Base-by-base conservation (phyloP, 352 stramenopile species). In the Blastocystis hominis region DNA sequence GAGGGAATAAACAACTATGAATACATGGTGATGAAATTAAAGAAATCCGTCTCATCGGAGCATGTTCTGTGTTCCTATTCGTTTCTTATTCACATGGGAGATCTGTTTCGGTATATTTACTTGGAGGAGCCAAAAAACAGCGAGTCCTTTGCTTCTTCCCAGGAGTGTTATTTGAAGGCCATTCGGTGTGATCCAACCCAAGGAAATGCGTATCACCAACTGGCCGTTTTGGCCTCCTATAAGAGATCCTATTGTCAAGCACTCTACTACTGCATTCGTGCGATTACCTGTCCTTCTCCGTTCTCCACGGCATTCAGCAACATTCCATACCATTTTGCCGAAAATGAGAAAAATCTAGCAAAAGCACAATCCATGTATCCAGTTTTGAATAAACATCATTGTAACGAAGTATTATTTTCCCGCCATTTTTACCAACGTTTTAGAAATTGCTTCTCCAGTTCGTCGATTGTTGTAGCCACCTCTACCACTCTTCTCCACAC, bases 241-340 rank as follows among this genome's bases (percentile, higher is more conserved):
- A n/a, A 77, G 50, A 46, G 55, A 17, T 36, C 66, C 17, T 56
- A 54, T 34, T 77, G 66, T 5, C 36, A 38, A 24, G n/a, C 66
- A 47, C 24, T 77, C 24, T 77, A 77, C 66, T 77, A 56, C 40
- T 77, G 50, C 46, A 36, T 77, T 5, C 66, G 66, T n/a, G 66
- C 66, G 55, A 46, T 46, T 7, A 53, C 36, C 1, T 77, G 66
- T 34, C 38, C 9, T 24, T 36, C 44, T 77, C 66, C 66, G 4
- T 77, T 77, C 10, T 46, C n/a, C 20, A 34, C 66, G 24, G 66
- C 36, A 30, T n/a, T 55, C 30, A 40, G 50, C 4, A 77, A 77
- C 3, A n/a, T 77, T 34, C 66, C 20, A 56, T 55, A 55, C 15
- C 36, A 47, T 2, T 77, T 77, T 20, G 66, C 38, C 17, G 9